Conservation (phyloP, 208 protist species). For the Trypanosoma cruzi region DNA sequence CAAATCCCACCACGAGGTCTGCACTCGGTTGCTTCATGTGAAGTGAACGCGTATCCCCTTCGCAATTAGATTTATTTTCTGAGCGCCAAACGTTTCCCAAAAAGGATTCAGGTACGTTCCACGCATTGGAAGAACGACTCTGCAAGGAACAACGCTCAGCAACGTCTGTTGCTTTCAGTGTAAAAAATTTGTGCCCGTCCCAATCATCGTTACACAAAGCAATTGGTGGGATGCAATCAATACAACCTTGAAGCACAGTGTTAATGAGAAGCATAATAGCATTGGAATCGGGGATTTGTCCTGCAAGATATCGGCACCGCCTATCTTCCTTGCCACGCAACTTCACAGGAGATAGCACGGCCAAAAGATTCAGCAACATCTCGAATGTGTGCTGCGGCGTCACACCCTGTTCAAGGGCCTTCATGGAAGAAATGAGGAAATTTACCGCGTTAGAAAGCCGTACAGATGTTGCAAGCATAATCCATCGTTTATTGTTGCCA, state of each 20-base stretch:
- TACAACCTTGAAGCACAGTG: not conserved
- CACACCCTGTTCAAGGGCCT: not conserved
- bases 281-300: not conserved
- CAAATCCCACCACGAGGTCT: slow-evolving; percentile 10
- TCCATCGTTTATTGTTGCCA: slow-evolving; percentile 2
- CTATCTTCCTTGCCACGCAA: not conserved
- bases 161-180: not conserved
- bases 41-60: not conserved
- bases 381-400: not conserved
- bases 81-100: not conserved
- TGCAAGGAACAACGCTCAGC: slow-evolving; percentile 15
- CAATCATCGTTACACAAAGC: not conserved
- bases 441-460: not conserved
- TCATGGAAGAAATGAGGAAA: not conserved
- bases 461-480: slow-evolving; percentile 1
- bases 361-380: slow-evolving; percentile 6
- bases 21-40: not conserved
- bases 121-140: slow-evolving; percentile 20
- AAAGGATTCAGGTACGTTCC: not conserved
- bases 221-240: not conserved
- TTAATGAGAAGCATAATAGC: slow-evolving; percentile 1
- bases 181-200: not conserved
- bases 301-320: not conserved
- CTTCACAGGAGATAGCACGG: slow-evolving; percentile 10
- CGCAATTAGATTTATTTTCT: not conserved